phyloP scores from a whole-genome alignment of 805 yeast species.

The Saccharomycopsis malanga region DNA sequence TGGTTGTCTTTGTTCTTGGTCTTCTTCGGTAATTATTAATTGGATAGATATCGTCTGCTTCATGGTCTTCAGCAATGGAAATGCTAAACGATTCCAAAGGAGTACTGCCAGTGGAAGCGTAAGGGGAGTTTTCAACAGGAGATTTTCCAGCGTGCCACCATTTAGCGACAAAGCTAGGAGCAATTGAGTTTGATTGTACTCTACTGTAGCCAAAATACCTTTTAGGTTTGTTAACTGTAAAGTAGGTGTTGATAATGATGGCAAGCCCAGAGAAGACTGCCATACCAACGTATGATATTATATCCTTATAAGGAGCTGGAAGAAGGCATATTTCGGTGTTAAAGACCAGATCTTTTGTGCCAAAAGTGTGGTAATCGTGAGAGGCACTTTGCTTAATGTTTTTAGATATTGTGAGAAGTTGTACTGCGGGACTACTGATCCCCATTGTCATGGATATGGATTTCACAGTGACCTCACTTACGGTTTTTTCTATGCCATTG shows the following conservation, averaged over 20 bases:
- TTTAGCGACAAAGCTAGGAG: not conserved
- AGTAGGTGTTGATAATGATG: slow-evolving; percentile 9
- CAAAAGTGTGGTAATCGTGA: slow-evolving; percentile 2
- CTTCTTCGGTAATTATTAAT: slow-evolving; percentile 6
- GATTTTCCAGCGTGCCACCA: not conserved
- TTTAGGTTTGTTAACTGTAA: not conserved
- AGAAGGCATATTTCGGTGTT: slow-evolving; percentile 47
- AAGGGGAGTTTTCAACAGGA: slow-evolving; percentile 4
- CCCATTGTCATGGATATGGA: slow-evolving; percentile 94
- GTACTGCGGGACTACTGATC: slow-evolving; percentile 75
- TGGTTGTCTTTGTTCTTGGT: slow-evolving; percentile 2
- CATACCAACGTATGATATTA: slow-evolving; percentile 31
- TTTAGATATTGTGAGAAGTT: slow-evolving; percentile 60
- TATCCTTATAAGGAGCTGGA: slow-evolving; percentile 46
- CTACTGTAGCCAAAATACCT: slow-evolving; percentile 6
- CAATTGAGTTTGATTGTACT: not conserved
- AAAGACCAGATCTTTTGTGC: slow-evolving; percentile 21
- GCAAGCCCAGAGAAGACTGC: slow-evolving; percentile 21
- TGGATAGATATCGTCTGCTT: not conserved
- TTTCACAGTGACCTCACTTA: slow-evolving; percentile 73
- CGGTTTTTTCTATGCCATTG: slow-evolving; percentile 21
- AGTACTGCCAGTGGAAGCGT: not conserved
- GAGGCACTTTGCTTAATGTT: slow-evolving; percentile 25
- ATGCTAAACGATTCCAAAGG: slow-evolving; percentile 12
- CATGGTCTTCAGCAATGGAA: slow-evolving; percentile 7